Conservation (phyloP, 441 rosid genomes). For the Oxalis stricta region DNA sequence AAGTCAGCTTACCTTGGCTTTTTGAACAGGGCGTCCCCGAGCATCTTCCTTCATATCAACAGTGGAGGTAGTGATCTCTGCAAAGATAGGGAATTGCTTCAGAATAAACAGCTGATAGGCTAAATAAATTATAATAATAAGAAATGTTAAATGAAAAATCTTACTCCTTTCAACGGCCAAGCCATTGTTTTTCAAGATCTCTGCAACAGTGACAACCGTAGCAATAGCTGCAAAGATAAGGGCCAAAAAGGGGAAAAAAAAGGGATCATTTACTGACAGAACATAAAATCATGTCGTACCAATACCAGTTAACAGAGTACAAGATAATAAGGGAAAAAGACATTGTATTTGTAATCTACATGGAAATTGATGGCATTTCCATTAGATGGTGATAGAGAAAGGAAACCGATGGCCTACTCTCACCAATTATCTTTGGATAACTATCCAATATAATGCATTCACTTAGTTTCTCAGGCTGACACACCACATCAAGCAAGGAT, state of each 20-base stretch:
- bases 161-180: conserved; percentile 72
- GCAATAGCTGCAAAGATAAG: conserved; percentile 47
- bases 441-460: no score
- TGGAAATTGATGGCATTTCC: no score
- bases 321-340: no score
- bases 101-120: background rate
- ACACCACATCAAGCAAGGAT: background rate
- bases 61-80: conserved; percentile 59
- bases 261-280: no score
- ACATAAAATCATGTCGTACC: background rate
- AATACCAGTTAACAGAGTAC: background rate
- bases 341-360: no score
- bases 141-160: conserved; percentile 5
- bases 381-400: background rate
- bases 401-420: no score
- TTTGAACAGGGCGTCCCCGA: conserved; percentile 59
- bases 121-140: background rate
- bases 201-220: conserved; percentile 63
- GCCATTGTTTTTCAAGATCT: conserved; percentile 61
- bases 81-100: conserved; percentile 1
- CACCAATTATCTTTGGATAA: background rate
- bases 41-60: conserved; percentile 68
- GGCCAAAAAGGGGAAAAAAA: background rate
- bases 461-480: background rate
- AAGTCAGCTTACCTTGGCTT: conserved; percentile 43